Conservation (phyloP, 305 asterid species). For the Fraxinus sp. region DNA sequence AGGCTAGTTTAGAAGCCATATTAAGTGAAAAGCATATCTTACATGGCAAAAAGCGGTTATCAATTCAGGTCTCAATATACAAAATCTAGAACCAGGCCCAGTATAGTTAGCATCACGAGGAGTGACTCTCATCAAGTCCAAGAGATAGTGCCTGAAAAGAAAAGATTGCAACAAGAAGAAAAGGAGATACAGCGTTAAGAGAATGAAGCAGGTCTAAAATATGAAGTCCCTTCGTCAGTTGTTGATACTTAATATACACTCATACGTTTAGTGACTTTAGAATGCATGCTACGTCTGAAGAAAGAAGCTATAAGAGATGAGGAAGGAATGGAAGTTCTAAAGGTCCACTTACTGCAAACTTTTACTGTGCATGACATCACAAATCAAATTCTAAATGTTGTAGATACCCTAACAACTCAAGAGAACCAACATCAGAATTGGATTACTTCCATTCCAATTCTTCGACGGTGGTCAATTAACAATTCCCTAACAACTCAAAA, state of each 20-base stretch:
- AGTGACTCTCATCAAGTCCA: constrained; percentile 97
- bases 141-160: constrained; percentile 71
- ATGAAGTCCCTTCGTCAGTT: not conserved
- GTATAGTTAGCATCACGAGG: constrained; percentile 94
- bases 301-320: not conserved
- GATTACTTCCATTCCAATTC: not conserved
- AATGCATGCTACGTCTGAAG: not conserved
- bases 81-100: constrained; percentile 79
- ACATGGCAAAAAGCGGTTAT: constrained; percentile 80
- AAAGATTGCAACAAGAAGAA: not conserved
- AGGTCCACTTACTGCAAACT: not conserved
- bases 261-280: not conserved
- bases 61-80: constrained; percentile 89
- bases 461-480: not conserved
- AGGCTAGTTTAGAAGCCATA: constrained; percentile 14
- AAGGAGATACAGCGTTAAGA: not conserved
- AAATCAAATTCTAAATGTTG: constrained; percentile 1
- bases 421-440: not conserved
- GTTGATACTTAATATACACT: not conserved
- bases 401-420: not conserved
- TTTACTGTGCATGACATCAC: constrained; percentile 5
- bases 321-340: not conserved
- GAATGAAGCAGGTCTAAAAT: not conserved
- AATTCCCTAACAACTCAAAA: not conserved
- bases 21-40: constrained; percentile 28